Percentiles rank a stretch among this genome's conserved stretches.
Evolutionary conservation across 768 basidiomycete species (phyloP).

Genomic region (Kwoniella mangroviensis): DNA sequence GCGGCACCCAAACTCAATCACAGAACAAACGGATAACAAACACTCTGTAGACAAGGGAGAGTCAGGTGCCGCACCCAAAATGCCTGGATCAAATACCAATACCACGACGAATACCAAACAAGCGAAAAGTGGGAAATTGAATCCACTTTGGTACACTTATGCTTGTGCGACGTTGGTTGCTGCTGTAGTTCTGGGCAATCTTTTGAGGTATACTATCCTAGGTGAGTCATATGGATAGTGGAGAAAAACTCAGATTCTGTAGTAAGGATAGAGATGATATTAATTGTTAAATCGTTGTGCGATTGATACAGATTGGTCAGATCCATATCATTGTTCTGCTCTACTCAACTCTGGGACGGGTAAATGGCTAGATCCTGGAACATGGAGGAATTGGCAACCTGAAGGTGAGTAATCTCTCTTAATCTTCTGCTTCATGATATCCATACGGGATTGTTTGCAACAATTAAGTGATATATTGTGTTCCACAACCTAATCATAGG

Average conservation of each 20-base stretch:
- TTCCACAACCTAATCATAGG: constrained; percentile 2
- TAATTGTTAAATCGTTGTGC: background rate
- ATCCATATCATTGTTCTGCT: constrained; percentile 74
- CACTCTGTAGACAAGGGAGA: background rate
- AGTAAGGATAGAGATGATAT: background rate
- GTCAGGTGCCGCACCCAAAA: constrained; percentile 8
- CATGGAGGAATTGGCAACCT: constrained; percentile 80
- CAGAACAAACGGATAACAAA: background rate
- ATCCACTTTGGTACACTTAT: constrained; percentile 58
- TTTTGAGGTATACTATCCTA: constrained; percentile 55
- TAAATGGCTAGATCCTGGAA: constrained; percentile 72
- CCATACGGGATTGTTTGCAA: too few species aligned
- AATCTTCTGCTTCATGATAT: background rate
- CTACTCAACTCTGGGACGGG: constrained; percentile 67
- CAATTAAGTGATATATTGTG: too few species aligned
- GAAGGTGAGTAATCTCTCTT: constrained; percentile 63
- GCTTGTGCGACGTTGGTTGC: constrained; percentile 53
- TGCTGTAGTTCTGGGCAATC: constrained; percentile 53
- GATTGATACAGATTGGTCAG: constrained; percentile 66
- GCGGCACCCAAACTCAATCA: background rate
- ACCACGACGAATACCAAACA: constrained; percentile 11
- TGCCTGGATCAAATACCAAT: constrained; percentile 16
- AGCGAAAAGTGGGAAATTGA: constrained; percentile 41
- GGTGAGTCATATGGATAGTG: constrained; percentile 42
- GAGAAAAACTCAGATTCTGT: background rate